These are phyloP conservation scores for Acanthamoeba lenticulata DNA, from an alignment of 208 protist genomes.

Conservation along the genomic window DNA sequence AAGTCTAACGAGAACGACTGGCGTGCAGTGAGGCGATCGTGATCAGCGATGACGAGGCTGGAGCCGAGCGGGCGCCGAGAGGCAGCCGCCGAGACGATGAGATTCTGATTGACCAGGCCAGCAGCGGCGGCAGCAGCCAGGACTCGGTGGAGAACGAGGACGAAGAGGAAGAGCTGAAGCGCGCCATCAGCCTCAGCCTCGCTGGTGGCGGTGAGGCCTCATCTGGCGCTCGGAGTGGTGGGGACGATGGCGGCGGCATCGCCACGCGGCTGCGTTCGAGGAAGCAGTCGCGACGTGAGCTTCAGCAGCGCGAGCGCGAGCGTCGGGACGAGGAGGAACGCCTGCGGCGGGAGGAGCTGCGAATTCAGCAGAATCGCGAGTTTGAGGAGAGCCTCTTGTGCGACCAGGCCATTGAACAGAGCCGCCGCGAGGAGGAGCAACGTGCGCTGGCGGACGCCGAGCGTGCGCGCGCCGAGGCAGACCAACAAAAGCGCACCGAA, in stretches of 20 bases:
- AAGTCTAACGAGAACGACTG: not conserved
- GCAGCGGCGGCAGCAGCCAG: not conserved
- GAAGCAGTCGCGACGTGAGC: not conserved
- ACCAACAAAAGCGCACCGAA: not conserved
- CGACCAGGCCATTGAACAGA: not conserved
- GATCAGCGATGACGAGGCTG: not conserved
- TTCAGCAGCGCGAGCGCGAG: not conserved
- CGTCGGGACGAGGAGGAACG: not conserved
- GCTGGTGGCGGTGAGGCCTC: not conserved
- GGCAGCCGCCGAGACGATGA: not conserved
- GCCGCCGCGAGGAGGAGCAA: not conserved
- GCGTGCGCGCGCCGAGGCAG: not conserved
- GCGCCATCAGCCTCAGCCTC: not conserved
- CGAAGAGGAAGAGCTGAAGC: not conserved
- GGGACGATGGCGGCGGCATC: not conserved
- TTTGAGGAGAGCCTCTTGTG: not conserved
- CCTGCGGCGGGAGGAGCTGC: not conserved
- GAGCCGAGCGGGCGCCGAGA: not conserved
- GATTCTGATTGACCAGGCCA: not conserved
- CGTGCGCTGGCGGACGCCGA: not conserved
- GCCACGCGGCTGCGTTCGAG: not conserved
- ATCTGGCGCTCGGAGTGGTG: not conserved
- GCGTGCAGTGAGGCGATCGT: not conserved
- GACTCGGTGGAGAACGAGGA: not conserved
- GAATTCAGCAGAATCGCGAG: not conserved